Percentiles rank a stretch among this genome's conserved stretches.
Conservation (phyloP, 2,329 filamentous ascomycete species). For the Ceratocystis variospora region DNA sequence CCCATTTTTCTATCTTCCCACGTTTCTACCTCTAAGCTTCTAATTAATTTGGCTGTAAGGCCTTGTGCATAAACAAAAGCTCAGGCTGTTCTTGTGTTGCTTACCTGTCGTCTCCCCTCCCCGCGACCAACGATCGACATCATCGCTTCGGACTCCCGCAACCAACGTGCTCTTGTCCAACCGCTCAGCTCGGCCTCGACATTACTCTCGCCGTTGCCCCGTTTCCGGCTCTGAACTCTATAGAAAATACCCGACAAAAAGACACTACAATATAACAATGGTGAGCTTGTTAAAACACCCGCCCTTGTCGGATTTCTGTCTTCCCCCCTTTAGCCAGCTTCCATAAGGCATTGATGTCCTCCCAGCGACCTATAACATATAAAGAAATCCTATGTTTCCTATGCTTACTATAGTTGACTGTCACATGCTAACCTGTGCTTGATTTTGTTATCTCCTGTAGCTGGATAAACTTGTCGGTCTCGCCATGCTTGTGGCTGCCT, state of each 20-base stretch:
- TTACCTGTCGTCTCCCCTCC: no score
- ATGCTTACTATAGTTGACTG: not conserved
- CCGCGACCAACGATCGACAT: no score
- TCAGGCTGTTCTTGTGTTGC: no score
- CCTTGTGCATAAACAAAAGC: no score
- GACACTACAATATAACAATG: constrained; percentile 7
- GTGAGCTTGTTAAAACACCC: not conserved
- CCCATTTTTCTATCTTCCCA: no score
- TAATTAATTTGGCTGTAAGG: no score
- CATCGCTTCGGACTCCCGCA: no score
- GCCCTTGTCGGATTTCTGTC: not conserved
- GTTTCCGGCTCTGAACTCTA: not conserved
- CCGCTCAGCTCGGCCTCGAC: no score
- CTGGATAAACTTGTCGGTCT: constrained; percentile 70
- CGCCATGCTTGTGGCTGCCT: constrained; percentile 54
- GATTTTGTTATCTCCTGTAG: constrained; percentile 33
- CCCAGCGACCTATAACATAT: not conserved
- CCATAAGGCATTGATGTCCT: not conserved
- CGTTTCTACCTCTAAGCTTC: no score
- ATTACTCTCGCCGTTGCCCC: not conserved
- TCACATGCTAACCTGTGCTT: not conserved
- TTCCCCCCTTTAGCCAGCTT: not conserved
- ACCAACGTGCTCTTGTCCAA: no score
- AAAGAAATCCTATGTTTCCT: not conserved
- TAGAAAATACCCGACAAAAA: not conserved